These are phyloP conservation scores for Colletotrichum simmondsii DNA, from an alignment of 2,329 filamentous ascomycete species.

Conservation along the genomic window DNA sequence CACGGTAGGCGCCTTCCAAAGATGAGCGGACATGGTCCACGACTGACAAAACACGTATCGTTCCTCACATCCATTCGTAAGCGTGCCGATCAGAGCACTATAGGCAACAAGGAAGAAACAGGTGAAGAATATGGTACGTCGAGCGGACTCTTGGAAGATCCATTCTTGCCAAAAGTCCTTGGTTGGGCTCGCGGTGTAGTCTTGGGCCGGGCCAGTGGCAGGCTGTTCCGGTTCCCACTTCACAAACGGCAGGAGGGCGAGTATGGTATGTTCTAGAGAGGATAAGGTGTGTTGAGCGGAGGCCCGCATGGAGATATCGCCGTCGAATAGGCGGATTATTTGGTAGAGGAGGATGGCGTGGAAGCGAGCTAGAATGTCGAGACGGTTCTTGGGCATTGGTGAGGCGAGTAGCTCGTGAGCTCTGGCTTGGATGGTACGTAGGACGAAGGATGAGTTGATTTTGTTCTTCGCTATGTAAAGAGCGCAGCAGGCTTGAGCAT, in stretches of 20 bases:
- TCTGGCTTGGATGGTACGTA: slow-evolving; percentile 57
- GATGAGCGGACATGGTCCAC: slow-evolving; percentile 51
- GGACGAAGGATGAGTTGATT: slow-evolving; percentile 58
- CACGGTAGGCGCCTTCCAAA: slow-evolving; percentile 50
- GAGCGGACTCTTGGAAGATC: slow-evolving; percentile 63
- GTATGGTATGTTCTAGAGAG: slow-evolving; percentile 46
- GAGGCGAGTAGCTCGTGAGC: slow-evolving; percentile 54
- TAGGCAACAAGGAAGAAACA: slow-evolving; percentile 57
- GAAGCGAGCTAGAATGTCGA: slow-evolving; percentile 48
- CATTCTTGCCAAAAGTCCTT: slow-evolving; percentile 61
- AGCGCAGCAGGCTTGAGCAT: slow-evolving; percentile 64
- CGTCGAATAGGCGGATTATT: slow-evolving; percentile 57
- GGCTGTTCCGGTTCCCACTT: slow-evolving; percentile 42
- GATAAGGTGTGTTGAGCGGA: slow-evolving; percentile 43
- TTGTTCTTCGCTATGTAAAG: slow-evolving; percentile 62
- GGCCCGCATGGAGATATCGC: slow-evolving; percentile 47
- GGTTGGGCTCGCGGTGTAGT: slow-evolving; percentile 51
- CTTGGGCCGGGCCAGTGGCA: slow-evolving; percentile 38
- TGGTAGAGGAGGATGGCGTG: slow-evolving; percentile 58
- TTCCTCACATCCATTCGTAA: slow-evolving; percentile 41
- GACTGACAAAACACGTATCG: slow-evolving; percentile 45
- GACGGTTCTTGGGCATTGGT: slow-evolving; percentile 41
- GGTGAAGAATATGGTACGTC: slow-evolving; percentile 60
- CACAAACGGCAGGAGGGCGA: slow-evolving; percentile 45
- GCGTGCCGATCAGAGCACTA: slow-evolving; percentile 44